Base-by-base conservation (phyloP, 1,284 basidiomycete species). In the Sutorius eximius region DNA sequence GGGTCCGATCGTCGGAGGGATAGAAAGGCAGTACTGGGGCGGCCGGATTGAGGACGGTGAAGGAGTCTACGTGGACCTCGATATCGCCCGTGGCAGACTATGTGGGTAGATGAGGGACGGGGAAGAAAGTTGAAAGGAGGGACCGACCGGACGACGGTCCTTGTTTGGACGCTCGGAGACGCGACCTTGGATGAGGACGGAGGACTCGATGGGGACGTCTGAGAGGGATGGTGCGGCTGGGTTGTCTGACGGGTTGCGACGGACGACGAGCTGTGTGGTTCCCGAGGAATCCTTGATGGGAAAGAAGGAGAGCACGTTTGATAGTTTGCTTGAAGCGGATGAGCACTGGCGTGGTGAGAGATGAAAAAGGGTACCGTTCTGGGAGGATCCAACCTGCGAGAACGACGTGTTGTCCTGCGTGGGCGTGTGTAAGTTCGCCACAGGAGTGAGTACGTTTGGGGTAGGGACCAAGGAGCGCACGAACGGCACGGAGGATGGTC, bases 1-100 rank as follows among this genome's bases (percentile, higher is more conserved):
- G 64, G 69, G 88, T 86, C 57, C 83, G 78, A 48, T 76, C 73
- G 71, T 89, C 86, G 57, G 87, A 91, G 32, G 95, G 91, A 55
- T 86, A 77, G 71, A 96, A 96, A 13, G 93, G 94, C 57, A 96
- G 72, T 49, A 75, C 70, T 37, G 74, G 68, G 53, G 80, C 76
- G 0, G 93, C 92, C 18, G 89, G 82, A 70, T 97, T 97, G 57
- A 97, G 81, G 37, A 96, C 71, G 20, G 77, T 83, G 63, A 85
- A 87, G 12, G 76, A 75, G 24, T 83, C 72, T n/a, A 95, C 83
- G 32, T 84, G 77, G 18, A 97, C 81, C 73, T 97, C 94, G 60
- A 96, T 80, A 52, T 87, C 81, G 33, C 93, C 93, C 22, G 85
- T 82, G 49, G 75, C 71, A 50, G 77, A 79, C 83, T 69, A 61